These are phyloP conservation scores for Setaria viridis DNA, from an alignment of 202 grass and related monocot genomes.

Conservation along the genomic window DNA sequence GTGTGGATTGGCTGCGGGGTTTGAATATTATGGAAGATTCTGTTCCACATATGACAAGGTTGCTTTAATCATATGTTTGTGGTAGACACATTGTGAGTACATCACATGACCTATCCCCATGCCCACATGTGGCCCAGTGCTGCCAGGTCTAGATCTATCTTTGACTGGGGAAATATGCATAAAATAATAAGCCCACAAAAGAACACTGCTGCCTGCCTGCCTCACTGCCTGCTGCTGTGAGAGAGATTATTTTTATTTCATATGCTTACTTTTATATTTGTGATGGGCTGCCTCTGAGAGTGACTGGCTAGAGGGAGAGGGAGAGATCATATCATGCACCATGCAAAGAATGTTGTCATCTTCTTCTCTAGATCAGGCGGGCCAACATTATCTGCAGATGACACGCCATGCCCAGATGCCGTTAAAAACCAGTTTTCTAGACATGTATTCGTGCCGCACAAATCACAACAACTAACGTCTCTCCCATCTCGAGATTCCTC, in stretches of 20 bases:
- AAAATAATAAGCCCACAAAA: slow-evolving; percentile 44
- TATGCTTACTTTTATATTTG: slow-evolving; percentile 14
- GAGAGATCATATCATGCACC: neutral
- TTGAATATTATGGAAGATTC: slow-evolving; percentile 94
- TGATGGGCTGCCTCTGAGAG: slow-evolving; percentile 15
- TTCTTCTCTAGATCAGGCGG: slow-evolving; percentile 53
- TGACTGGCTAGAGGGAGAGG: slow-evolving; percentile 24
- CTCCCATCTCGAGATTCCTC: slow-evolving; percentile 48
- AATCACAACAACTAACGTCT: slow-evolving; percentile 19
- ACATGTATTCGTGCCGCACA: slow-evolving; percentile 46
- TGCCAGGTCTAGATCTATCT: slow-evolving; percentile 78
- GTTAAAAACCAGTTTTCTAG: slow-evolving; percentile 66
- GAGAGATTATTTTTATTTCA: neutral
- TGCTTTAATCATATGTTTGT: slow-evolving; percentile 62
- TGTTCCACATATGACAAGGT: slow-evolving; percentile 88
- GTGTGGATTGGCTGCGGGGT: slow-evolving; percentile 57
- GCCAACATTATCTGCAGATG: slow-evolving; percentile 67
- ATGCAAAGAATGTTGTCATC: slow-evolving; percentile 49
- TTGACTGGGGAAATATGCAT: slow-evolving; percentile 67
- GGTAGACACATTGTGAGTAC: slow-evolving; percentile 75
- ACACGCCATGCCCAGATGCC: slow-evolving; percentile 56
- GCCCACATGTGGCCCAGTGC: slow-evolving; percentile 74
- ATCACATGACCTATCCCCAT: slow-evolving; percentile 86
- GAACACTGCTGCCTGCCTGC: slow-evolving; percentile 23
- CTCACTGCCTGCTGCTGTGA: neutral